Percentiles rank a stretch among this genome's conserved stretches.
phyloP scores from a whole-genome alignment of 1,284 basidiomycete genomes.

The Stereum hirsutum region DNA sequence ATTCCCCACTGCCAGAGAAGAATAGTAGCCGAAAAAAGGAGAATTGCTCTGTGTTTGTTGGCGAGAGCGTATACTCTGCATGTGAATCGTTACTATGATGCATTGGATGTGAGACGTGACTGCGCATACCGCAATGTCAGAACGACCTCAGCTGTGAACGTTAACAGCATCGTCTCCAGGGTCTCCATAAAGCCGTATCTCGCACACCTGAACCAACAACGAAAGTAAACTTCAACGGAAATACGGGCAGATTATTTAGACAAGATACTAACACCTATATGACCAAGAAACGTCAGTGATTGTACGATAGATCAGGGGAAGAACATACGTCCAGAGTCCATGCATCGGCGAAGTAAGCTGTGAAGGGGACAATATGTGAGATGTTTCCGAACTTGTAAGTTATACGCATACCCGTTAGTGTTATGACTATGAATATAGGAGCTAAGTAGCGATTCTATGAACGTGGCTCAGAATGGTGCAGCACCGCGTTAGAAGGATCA shows the following conservation, averaged over 20 bases:
- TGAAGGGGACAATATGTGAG: neutral
- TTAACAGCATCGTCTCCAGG: neutral
- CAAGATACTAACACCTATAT: too few relatives aligned
- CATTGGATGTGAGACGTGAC: too few relatives aligned
- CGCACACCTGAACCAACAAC: neutral
- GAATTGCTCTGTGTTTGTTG: neutral
- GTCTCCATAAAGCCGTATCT: slow-evolving; percentile 2
- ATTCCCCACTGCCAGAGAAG: slow-evolving; percentile 1
- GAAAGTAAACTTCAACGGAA: neutral
- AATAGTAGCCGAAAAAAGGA: neutral
- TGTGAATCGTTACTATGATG: too few relatives aligned
- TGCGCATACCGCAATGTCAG: neutral
- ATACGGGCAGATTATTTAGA: too few relatives aligned
- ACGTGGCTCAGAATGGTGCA: too few relatives aligned
- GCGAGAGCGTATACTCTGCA: neutral
- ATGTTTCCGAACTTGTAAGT: neutral
- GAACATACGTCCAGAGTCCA: neutral
- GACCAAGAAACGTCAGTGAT: too few relatives aligned
- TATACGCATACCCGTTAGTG: neutral
- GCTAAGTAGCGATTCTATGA: neutral
- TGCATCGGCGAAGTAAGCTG: neutral
- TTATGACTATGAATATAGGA: neutral
- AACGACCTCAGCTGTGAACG: neutral
- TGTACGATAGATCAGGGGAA: neutral
- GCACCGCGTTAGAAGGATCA: too few relatives aligned